These are phyloP conservation scores for Russula compacta DNA, from an alignment of 768 basidiomycete species.

Conservation along the genomic window DNA sequence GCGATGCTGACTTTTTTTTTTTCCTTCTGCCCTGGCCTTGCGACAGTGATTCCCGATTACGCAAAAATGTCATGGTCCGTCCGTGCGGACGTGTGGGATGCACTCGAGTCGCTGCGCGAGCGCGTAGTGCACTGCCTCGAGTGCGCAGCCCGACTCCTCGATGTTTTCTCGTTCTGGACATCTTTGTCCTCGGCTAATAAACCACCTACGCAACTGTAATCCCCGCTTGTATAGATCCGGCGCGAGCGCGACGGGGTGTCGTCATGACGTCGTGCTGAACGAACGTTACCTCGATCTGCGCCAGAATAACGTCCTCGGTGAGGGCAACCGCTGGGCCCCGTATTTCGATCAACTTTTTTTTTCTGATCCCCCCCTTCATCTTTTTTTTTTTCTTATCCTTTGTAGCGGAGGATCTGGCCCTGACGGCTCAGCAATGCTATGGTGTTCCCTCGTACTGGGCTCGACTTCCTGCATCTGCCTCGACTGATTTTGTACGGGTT, in stretches of 20 bases:
- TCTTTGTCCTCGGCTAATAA: not conserved
- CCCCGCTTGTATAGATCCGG: not conserved
- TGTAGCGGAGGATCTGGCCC: slow-evolving; percentile 19
- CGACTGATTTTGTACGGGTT: slow-evolving; percentile 18
- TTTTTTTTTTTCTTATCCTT: no score
- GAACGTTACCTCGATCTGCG: slow-evolving; percentile 14
- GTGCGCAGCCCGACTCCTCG: slow-evolving; percentile 34
- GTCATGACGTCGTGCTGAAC: slow-evolving; percentile 1
- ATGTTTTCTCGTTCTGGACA: not conserved
- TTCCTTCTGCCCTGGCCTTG: no score
- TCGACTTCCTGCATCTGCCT: slow-evolving; percentile 4
- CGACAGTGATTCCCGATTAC: slow-evolving; percentile 74
- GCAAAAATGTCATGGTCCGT: slow-evolving; percentile 65
- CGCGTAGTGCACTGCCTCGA: slow-evolving; percentile 63
- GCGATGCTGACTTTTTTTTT: not conserved
- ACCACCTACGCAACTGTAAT: no score
- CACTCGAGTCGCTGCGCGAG: slow-evolving; percentile 44
- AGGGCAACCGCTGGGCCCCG: not conserved
- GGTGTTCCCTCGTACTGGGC: slow-evolving; percentile 9
- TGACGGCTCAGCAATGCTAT: slow-evolving; percentile 12
- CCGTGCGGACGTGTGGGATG: slow-evolving; percentile 54
- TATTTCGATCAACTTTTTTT: not conserved
- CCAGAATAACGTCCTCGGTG: slow-evolving; percentile 20
- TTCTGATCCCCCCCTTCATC: not conserved
- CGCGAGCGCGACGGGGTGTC: slow-evolving; percentile 16